Conservation (phyloP, 2,329 filamentous ascomycete species). For the Remersonia thermophila region DNA sequence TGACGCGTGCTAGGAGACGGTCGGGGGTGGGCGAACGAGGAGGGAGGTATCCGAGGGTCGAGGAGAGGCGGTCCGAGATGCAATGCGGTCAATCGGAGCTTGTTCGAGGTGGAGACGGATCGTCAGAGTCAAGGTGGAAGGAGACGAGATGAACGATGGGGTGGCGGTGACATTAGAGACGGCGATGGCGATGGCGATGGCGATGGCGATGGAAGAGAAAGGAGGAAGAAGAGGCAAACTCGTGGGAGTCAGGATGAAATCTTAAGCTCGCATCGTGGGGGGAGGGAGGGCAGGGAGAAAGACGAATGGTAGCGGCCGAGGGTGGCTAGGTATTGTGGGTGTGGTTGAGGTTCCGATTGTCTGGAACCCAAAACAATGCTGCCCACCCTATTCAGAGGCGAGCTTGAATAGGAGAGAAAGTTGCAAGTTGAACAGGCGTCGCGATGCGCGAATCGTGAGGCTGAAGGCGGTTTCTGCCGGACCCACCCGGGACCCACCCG, state of each 20-base stretch:
- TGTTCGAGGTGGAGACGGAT: too few species aligned
- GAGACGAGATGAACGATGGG: too few species aligned
- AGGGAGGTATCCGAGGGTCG: too few species aligned
- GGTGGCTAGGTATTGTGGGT: too few species aligned
- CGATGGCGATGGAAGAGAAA: not conserved
- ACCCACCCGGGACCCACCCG: too few species aligned
- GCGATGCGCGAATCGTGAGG: too few species aligned
- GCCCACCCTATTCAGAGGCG: not conserved
- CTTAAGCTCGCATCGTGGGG: slow-evolving; percentile 4
- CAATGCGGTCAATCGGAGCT: too few species aligned
- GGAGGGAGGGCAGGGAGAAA: not conserved
- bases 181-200: not conserved
- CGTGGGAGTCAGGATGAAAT: not conserved
- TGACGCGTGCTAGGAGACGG: slow-evolving; percentile 1
- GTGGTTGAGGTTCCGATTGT: not conserved
- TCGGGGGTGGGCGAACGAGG: not conserved
- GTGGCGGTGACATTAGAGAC: too few species aligned
- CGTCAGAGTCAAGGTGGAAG: not conserved
- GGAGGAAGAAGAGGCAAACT: not conserved
- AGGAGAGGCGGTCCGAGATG: too few species aligned
- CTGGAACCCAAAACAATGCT: too few species aligned
- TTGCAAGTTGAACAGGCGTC: too few species aligned
- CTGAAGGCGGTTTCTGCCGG: too few species aligned
- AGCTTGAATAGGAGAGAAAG: not conserved
- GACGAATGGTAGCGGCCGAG: not conserved